Conservation (phyloP, 2,329 filamentous ascomycete species). For the Cytospora piceae region DNA sequence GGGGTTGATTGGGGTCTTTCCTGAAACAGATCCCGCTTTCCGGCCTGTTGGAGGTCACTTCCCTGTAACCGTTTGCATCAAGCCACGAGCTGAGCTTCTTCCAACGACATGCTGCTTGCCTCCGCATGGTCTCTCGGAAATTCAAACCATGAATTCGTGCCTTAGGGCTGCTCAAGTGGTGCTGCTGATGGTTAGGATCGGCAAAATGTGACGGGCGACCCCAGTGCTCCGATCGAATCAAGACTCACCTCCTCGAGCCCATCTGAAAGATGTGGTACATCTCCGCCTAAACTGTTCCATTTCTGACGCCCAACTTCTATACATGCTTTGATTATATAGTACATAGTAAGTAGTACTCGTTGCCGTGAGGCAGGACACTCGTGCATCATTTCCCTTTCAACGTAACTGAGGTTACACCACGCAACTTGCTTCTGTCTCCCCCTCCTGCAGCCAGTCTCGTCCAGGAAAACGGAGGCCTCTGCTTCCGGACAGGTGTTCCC, state of each 20-base stretch:
- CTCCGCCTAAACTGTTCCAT: not conserved
- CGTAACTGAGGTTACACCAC: not conserved
- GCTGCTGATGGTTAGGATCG: too few relatives aligned
- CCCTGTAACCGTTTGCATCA: constrained; percentile 3
- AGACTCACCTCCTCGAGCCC: too few relatives aligned
- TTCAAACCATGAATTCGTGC: too few relatives aligned
- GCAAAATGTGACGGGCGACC: too few relatives aligned
- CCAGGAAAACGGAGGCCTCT: not conserved
- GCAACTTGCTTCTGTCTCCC: constrained; percentile 13
- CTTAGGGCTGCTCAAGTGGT: too few relatives aligned
- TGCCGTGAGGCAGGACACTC: not conserved
- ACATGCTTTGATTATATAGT: not conserved
- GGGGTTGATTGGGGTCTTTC: not conserved
- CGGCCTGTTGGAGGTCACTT: not conserved
- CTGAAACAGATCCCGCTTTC: constrained; percentile 6
- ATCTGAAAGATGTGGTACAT: too few relatives aligned
- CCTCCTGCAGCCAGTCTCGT: not conserved
- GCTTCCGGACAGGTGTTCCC: not conserved
- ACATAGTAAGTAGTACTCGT: not conserved
- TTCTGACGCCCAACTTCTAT: too few relatives aligned
- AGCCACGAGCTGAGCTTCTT: constrained; percentile 18
- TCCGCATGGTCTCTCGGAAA: not conserved
- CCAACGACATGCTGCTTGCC: constrained; percentile 14
- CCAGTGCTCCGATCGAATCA: too few relatives aligned
- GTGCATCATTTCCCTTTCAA: constrained; percentile 14